phyloP scores from a whole-genome alignment of 1,139 yeast species.

The Pichia sp. region DNA sequence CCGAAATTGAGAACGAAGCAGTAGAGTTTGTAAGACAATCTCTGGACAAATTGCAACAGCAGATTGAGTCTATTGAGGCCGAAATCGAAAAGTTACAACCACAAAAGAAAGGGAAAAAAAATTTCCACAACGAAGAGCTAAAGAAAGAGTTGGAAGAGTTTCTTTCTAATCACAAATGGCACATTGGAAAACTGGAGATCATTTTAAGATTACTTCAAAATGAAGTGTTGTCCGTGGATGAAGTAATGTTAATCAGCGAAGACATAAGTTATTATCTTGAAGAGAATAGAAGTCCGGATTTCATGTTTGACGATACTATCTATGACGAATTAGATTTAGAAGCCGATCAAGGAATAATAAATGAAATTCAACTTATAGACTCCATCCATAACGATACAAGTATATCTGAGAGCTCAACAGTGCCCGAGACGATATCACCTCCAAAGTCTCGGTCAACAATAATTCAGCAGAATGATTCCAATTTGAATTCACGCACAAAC shows the following conservation, averaged over 20 bases:
- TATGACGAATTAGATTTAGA: slow-evolving; percentile 60
- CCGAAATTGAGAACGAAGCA: slow-evolving; percentile 53
- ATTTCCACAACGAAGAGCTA: slow-evolving; percentile 47
- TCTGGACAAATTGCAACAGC: slow-evolving; percentile 57
- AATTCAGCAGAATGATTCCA: neutral
- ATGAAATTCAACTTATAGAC: slow-evolving; percentile 23
- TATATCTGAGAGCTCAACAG: neutral
- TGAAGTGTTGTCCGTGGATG: slow-evolving; percentile 53
- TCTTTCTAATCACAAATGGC: slow-evolving; percentile 42
- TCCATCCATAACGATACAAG: neutral
- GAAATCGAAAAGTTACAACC: slow-evolving; percentile 43
- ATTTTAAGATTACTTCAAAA: slow-evolving; percentile 58
- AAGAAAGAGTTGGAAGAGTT: slow-evolving; percentile 38
- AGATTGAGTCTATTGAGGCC: slow-evolving; percentile 52
- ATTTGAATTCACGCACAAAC: slow-evolving; percentile 6
- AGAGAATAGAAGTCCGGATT: slow-evolving; percentile 64
- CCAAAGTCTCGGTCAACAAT: slow-evolving; percentile 4
- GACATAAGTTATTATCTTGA: slow-evolving; percentile 67
- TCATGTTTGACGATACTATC: slow-evolving; percentile 68
- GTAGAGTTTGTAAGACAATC: slow-evolving; percentile 50
- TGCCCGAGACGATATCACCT: neutral
- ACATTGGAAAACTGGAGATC: slow-evolving; percentile 55
- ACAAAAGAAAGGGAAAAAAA: slow-evolving; percentile 42
- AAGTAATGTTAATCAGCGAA: slow-evolving; percentile 54
- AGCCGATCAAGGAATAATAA: slow-evolving; percentile 42